Conservation (phyloP, 805 yeast genomes). For the Sugiyamaella chiloensis region DNA sequence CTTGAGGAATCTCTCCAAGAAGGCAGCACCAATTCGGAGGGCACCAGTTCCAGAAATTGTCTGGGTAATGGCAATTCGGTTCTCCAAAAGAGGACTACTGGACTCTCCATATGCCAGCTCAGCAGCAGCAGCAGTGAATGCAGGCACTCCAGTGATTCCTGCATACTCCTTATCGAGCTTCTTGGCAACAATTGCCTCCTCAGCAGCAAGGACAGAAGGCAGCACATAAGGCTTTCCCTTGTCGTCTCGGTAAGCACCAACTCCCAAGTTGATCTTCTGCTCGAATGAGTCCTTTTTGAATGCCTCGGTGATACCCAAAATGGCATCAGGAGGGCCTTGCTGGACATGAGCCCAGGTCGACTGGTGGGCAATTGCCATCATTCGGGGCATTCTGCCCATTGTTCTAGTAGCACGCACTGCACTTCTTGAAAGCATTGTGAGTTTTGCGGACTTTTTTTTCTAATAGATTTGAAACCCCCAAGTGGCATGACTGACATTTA, state of each 20-base stretch:
- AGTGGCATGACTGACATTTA: no score
- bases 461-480: neutral
- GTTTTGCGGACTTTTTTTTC: no score
- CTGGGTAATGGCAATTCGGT: conserved; percentile 77
- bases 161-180: conserved; percentile 78
- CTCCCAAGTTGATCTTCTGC: conserved; percentile 58
- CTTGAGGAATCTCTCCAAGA: conserved; percentile 59
- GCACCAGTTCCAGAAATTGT: conserved; percentile 97
- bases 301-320: conserved; percentile 68
- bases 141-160: conserved; percentile 76
- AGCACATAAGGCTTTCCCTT: conserved; percentile 85
- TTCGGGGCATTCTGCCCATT: conserved; percentile 1
- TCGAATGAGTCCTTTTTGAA: conserved; percentile 59
- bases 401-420: conserved; percentile 1
- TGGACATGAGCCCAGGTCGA: conserved; percentile 42
- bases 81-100: conserved; percentile 51
- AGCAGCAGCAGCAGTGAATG: conserved; percentile 63
- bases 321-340: conserved; percentile 81
- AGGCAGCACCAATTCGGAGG: conserved; percentile 76
- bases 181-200: conserved; percentile 45
- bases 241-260: conserved; percentile 92
- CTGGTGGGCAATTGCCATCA: conserved; percentile 10
- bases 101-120: conserved; percentile 70
- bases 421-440: conserved; percentile 1
- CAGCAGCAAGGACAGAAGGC: conserved; percentile 71